Conservation (phyloP, 257 asterid species). For the Osmanthus fragrans region DNA sequence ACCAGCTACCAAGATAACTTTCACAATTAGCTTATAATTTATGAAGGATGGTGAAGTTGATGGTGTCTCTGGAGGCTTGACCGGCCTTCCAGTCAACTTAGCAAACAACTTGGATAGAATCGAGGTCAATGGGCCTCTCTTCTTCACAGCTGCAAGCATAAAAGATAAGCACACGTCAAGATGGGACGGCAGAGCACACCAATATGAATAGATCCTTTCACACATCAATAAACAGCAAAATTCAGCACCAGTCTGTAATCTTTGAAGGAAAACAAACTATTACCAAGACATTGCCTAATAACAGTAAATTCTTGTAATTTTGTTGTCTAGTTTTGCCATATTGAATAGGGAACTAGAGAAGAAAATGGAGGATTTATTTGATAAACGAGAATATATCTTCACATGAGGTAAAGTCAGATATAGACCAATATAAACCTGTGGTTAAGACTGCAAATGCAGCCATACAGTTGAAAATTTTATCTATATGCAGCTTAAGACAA, state of each 20-base stretch:
- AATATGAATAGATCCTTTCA: not conserved
- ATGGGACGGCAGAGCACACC: not conserved
- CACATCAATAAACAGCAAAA: not conserved
- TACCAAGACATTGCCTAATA: not conserved
- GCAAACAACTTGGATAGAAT: slow-evolving; percentile 59
- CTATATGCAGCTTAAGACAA: no score
- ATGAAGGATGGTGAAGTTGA: slow-evolving; percentile 32
- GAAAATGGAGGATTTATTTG: no score
- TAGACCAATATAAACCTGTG: no score
- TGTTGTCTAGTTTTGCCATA: no score
- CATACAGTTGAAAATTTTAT: no score
- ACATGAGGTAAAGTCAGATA: no score
- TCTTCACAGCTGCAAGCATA: slow-evolving; percentile 49
- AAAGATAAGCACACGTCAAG: not conserved
- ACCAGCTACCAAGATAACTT: slow-evolving; percentile 60
- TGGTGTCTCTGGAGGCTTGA: slow-evolving; percentile 49
- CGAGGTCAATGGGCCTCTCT: slow-evolving; percentile 42
- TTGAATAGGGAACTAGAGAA: no score
- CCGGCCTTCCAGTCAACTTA: slow-evolving; percentile 58
- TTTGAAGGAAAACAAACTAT: no score
- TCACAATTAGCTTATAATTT: slow-evolving; percentile 58
- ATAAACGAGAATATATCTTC: no score
- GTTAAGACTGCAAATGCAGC: no score
- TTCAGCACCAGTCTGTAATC: not conserved
- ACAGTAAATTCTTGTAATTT: not conserved